Conservation (phyloP, 2,329 filamentous ascomycete genomes). For the Botryotinia calthae region DNA sequence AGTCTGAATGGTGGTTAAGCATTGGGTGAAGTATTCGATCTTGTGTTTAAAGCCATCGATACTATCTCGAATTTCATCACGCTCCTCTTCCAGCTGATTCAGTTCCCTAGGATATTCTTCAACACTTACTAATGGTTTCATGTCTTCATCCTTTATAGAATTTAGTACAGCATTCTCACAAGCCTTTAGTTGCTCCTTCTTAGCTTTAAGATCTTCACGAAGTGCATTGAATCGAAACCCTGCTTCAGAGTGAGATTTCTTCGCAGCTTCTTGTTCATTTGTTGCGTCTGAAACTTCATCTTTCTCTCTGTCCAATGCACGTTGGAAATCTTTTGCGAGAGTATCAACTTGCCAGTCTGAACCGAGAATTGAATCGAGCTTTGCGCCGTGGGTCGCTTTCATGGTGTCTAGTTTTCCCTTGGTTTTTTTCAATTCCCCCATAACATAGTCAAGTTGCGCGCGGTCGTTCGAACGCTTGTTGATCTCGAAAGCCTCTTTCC, state of each 20-base stretch:
- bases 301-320: conserved; percentile 55
- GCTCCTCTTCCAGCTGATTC: conserved; percentile 48
- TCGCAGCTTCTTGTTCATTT: conserved; percentile 65
- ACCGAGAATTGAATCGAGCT: conserved; percentile 64
- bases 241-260: conserved; percentile 71
- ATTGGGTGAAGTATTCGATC: conserved; percentile 68
- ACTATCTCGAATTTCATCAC: conserved; percentile 57
- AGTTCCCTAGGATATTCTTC: conserved; percentile 56
- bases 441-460: conserved; percentile 78
- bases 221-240: conserved; percentile 68
- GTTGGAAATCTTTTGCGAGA: conserved; percentile 70
- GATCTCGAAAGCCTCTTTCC: conserved; percentile 77
- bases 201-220: conserved; percentile 62
- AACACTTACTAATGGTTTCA: conserved; percentile 44
- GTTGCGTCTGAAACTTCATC: conserved; percentile 62
- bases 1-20: conserved; percentile 61
- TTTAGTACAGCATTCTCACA: conserved; percentile 57
- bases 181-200: conserved; percentile 58
- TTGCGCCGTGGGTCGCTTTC: conserved; percentile 68
- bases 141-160: conserved; percentile 46
- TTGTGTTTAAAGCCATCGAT: conserved; percentile 67
- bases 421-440: conserved; percentile 73
- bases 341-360: conserved; percentile 65
- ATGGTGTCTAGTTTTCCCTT: conserved; percentile 76
- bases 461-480: conserved; percentile 78